Conservation (phyloP, 768 basidiomycete species). For the Leccinum uliginosum region DNA sequence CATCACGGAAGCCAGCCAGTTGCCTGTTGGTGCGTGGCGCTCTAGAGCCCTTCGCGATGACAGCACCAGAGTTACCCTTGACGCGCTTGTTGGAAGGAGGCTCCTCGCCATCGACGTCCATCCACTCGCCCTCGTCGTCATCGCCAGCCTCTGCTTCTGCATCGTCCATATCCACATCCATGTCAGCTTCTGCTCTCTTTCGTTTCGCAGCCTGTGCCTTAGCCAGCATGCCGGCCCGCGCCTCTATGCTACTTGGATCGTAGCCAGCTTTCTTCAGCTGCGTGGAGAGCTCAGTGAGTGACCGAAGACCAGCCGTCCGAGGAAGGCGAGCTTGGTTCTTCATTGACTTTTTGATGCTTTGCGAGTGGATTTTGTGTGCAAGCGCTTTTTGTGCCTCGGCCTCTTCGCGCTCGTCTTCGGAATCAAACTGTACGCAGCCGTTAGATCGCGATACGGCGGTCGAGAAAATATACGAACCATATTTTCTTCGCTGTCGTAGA, state of each 20-base stretch:
- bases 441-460: background rate
- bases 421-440: conserved; percentile 36
- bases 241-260: conserved; percentile 83
- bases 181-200: conserved; percentile 47
- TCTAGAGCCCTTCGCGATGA: conserved; percentile 45
- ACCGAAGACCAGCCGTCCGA: conserved; percentile 64
- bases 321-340: conserved; percentile 81
- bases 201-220: conserved; percentile 69
- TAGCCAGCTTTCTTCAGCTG: conserved; percentile 85
- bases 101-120: conserved; percentile 52
- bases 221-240: conserved; percentile 80
- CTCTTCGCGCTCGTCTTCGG: conserved; percentile 80
- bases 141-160: conserved; percentile 32
- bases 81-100: conserved; percentile 52
- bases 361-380: conserved; percentile 64
- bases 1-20: conserved; percentile 74
- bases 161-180: conserved; percentile 60
- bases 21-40: conserved; percentile 70
- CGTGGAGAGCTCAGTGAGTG: conserved; percentile 69
- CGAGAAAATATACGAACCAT: conserved; percentile 47
- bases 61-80: conserved; percentile 59
- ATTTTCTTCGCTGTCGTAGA: conserved; percentile 87
- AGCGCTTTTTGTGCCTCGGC: conserved; percentile 55
- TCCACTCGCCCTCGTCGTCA: conserved; percentile 44
- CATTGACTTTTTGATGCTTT: conserved; percentile 77